phyloP scores from a whole-genome alignment of 2,329 filamentous ascomycete species.

The Botryotinia narcissicola region DNA sequence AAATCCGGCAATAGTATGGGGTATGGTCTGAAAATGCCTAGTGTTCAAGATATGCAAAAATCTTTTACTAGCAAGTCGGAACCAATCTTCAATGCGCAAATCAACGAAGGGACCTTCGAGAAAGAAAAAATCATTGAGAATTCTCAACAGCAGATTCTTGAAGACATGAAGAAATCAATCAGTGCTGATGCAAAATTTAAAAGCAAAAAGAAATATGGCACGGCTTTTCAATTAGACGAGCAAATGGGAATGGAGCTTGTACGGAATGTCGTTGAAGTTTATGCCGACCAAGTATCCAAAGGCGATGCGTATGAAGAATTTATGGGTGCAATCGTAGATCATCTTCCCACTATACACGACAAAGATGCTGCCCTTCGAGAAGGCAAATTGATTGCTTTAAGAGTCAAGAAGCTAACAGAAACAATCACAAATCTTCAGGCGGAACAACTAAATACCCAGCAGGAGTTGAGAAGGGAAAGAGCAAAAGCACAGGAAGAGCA shows the following conservation, averaged over 20 bases:
- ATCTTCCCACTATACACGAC: background rate
- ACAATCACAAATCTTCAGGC: background rate
- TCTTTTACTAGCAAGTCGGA: too few species aligned
- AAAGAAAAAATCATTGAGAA: background rate
- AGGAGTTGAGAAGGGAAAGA: background rate
- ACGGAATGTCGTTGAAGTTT: background rate
- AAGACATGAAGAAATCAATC: background rate
- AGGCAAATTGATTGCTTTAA: background rate
- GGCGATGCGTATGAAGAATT: background rate
- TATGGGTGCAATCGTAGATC: background rate
- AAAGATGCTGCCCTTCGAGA: background rate
- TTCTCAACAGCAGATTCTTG: background rate
- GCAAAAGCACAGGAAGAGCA: background rate
- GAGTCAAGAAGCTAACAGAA: background rate
- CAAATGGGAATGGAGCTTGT: background rate
- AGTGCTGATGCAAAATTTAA: background rate
- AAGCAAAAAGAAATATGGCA: background rate
- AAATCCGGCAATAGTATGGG: too few species aligned
- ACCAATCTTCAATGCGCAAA: background rate
- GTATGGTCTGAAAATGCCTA: too few species aligned
- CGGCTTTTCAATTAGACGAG: background rate
- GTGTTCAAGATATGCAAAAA: too few species aligned
- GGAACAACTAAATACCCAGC: background rate
- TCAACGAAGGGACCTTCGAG: background rate
- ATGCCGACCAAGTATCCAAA: background rate